Conservation (phyloP, 805 yeast species). For the Metschnikowia sp. region DNA sequence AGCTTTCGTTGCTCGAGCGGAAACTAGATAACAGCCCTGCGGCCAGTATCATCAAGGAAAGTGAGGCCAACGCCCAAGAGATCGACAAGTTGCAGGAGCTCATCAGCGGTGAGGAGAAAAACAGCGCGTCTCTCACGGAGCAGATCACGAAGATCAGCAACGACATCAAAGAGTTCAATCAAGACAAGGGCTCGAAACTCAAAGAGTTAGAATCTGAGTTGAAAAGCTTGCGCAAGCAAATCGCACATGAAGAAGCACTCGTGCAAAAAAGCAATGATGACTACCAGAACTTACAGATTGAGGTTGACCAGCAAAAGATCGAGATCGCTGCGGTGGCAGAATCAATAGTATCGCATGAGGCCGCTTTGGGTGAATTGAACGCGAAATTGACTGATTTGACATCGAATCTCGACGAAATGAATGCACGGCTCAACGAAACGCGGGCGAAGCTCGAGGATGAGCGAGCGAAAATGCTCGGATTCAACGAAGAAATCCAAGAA, state of each 20-base stretch:
- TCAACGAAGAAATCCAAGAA: conserved; percentile 74
- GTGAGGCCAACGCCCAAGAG: conserved; percentile 44
- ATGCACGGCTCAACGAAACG: conserved; percentile 17
- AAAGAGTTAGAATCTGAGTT: conserved; percentile 59
- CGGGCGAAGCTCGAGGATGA: conserved; percentile 47
- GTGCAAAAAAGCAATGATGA: conserved; percentile 47
- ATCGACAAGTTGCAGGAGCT: conserved; percentile 38
- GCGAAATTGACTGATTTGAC: conserved; percentile 13
- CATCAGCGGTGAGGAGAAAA: conserved; percentile 33
- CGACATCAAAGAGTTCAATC: conserved; percentile 79
- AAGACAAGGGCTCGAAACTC: conserved; percentile 77
- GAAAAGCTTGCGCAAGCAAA: conserved; percentile 23
- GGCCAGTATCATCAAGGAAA: conserved; percentile 50
- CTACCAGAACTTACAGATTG: conserved; percentile 65
- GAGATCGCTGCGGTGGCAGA: conserved; percentile 52
- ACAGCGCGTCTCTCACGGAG: conserved; percentile 27
- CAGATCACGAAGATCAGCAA: conserved; percentile 57
- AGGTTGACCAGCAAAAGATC: conserved; percentile 59
- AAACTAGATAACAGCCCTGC: conserved; percentile 56
- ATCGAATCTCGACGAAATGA: conserved; percentile 24
- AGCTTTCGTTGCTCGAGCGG: conserved; percentile 51
- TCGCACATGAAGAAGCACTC: conserved; percentile 38
- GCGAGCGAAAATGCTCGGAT: conserved; percentile 56
- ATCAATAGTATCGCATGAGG: conserved; percentile 34
- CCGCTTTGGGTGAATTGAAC: conserved; percentile 28